Conservation (phyloP, 345 rosid genomes). For the Pistacia integerrima region DNA sequence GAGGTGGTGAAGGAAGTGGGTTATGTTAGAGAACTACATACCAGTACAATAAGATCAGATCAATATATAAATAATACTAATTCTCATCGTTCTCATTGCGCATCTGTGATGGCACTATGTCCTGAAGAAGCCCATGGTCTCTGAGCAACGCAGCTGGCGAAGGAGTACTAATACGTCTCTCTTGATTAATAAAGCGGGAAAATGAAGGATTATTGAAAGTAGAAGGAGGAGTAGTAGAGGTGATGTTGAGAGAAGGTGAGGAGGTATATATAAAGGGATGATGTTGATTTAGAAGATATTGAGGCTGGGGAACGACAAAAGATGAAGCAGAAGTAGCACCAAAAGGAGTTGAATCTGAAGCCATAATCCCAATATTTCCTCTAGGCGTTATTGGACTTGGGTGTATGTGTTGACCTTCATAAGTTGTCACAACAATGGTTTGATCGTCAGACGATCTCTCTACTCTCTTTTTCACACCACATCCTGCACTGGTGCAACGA, state of each 20-base stretch:
- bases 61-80: neutral
- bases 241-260: slow-evolving; percentile 37
- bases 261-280: slow-evolving; percentile 39
- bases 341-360: slow-evolving; percentile 27
- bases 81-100: slow-evolving; percentile 44
- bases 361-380: slow-evolving; percentile 51
- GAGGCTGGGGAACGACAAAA: slow-evolving; percentile 50
- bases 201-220: slow-evolving; percentile 31
- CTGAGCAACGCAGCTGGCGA: slow-evolving; percentile 38
- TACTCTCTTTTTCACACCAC: slow-evolving; percentile 98
- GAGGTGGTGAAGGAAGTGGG: slow-evolving; percentile 25
- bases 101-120: slow-evolving; percentile 80
- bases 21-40: slow-evolving; percentile 40
- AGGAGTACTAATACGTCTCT: slow-evolving; percentile 28
- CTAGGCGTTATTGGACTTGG: slow-evolving; percentile 75
- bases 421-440: slow-evolving; percentile 81
- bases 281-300: slow-evolving; percentile 35
- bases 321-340: slow-evolving; percentile 35
- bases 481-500: slow-evolving; percentile 91
- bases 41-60: slow-evolving; percentile 22
- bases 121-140: slow-evolving; percentile 93
- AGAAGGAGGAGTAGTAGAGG: slow-evolving; percentile 19
- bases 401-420: slow-evolving; percentile 93
- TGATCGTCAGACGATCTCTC: slow-evolving; percentile 92
- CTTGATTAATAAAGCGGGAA: slow-evolving; percentile 35